Percentiles rank a stretch among this genome's conserved stretches.
These are phyloP conservation scores for Corynespora cassiicola DNA, from an alignment of 2,329 filamentous ascomycete genomes.

Conservation along the genomic window DNA sequence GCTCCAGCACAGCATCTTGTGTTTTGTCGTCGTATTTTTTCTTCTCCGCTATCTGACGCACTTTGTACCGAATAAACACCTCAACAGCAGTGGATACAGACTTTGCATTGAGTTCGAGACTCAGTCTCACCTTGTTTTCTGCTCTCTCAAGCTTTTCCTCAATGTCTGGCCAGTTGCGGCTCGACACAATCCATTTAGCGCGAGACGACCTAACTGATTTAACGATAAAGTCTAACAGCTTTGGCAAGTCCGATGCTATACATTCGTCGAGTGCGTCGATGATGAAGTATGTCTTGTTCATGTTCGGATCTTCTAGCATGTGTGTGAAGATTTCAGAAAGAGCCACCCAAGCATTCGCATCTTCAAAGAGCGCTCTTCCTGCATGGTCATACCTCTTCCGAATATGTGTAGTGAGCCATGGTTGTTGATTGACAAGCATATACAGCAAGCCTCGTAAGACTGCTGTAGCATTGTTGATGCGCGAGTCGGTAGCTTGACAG, in stretches of 20 bases:
- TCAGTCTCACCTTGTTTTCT: constrained; percentile 25
- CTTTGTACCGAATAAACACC: constrained; percentile 46
- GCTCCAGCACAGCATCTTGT: constrained; percentile 4
- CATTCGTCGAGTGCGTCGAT: constrained; percentile 15
- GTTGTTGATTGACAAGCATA: constrained; percentile 42
- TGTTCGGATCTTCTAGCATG: constrained; percentile 48
- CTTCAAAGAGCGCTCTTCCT: constrained; percentile 48
- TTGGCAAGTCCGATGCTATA: constrained; percentile 6
- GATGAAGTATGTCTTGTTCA: constrained; percentile 2
- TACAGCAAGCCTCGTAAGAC: constrained; percentile 53
- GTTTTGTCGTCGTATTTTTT: constrained; percentile 23
- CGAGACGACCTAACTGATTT: constrained; percentile 28
- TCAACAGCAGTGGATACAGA: constrained; percentile 43
- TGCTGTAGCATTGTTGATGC: constrained; percentile 46
- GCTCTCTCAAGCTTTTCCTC: constrained; percentile 32
- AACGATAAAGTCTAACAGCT: constrained; percentile 12
- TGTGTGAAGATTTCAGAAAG: constrained; percentile 6
- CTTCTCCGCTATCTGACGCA: constrained; percentile 30
- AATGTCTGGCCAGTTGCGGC: constrained; percentile 50
- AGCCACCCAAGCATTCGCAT: constrained; percentile 29
- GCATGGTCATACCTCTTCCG: constrained; percentile 39
- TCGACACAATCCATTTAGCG: constrained; percentile 35
- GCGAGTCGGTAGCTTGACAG: constrained; percentile 49
- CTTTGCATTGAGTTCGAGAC: constrained; percentile 42
- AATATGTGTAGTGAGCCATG: constrained; percentile 42